These are phyloP conservation scores for Mortierella claussenii DNA, from an alignment of 192 early-diverging fungal species.

Conservation along the genomic window DNA sequence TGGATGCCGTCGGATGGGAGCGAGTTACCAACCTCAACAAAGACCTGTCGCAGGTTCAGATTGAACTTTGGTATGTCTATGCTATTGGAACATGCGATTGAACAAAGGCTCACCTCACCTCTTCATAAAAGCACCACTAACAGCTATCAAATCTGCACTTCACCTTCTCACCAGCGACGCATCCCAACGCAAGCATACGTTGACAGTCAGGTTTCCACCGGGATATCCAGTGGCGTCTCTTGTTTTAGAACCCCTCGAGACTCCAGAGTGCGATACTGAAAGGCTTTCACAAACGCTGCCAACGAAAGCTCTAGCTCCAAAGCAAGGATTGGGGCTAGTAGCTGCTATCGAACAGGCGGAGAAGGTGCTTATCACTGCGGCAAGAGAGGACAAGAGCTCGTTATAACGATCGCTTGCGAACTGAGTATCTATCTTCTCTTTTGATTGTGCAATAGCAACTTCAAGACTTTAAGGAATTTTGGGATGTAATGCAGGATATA, in stretches of 20 bases:
- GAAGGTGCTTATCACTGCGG: too few species aligned
- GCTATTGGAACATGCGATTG: too few species aligned
- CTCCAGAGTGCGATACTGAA: constrained; percentile 15
- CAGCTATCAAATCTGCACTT: background rate
- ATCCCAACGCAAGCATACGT: constrained; percentile 24
- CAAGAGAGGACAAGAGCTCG: too few species aligned
- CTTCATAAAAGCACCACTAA: background rate
- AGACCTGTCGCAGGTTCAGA: constrained; percentile 18
- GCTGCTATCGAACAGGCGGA: constrained; percentile 16
- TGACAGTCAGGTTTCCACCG: constrained; percentile 24
- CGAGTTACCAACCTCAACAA: constrained; percentile 16
- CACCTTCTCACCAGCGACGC: constrained; percentile 14
- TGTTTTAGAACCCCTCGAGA: constrained; percentile 21
- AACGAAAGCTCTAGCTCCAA: background rate
- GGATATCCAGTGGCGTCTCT: constrained; percentile 30
- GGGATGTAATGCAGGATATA: constrained; percentile 55
- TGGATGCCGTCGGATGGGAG: constrained; percentile 42
- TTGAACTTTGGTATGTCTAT: constrained; percentile 21
- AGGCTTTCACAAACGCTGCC: background rate
- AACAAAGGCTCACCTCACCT: background rate
- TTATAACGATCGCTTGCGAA: too few species aligned
- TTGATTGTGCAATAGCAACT: constrained; percentile 5
- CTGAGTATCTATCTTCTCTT: too few species aligned
- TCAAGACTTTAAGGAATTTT: constrained; percentile 30
- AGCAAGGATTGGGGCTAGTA: background rate